Evolutionary conservation across 495 filamentous ascomycete species (phyloP).

Genomic region (Annulohypoxylon moriforme): DNA sequence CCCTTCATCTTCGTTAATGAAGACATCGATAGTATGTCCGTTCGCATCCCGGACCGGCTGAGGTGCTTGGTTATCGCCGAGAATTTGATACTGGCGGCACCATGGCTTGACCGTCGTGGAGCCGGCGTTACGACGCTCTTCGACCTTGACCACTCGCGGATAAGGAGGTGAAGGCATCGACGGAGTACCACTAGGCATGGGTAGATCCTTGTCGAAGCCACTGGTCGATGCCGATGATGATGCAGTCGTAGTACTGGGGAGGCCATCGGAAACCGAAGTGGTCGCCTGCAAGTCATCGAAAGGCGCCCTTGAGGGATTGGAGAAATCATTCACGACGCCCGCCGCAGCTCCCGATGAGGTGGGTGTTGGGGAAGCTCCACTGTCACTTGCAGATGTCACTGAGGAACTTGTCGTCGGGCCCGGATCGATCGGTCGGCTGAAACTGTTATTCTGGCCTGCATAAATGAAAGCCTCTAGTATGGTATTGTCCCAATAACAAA

Average conservation of each 20-base stretch:
- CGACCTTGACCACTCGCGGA: constrained; percentile 80
- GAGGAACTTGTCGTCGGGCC: constrained; percentile 34
- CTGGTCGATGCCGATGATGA: constrained; percentile 13
- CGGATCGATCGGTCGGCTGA: constrained; percentile 39
- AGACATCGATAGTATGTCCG: constrained; percentile 61
- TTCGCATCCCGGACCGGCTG: constrained; percentile 53
- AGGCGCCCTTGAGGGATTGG: constrained; percentile 18
- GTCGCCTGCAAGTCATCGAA: constrained; percentile 14
- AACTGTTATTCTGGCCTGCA: constrained; percentile 66
- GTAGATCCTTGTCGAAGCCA: constrained; percentile 22
- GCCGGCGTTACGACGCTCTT: constrained; percentile 73
- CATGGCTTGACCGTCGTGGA: constrained; percentile 58
- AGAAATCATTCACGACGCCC: constrained; percentile 20
- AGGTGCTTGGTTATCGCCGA: constrained; percentile 58
- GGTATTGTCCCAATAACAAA: constrained; percentile 88
- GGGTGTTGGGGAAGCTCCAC: background rate
- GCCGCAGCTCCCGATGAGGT: constrained; percentile 32
- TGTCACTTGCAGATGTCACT: constrained; percentile 1
- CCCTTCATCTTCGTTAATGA: constrained; percentile 67
- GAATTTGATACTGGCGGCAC: constrained; percentile 79
- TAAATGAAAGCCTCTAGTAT: constrained; percentile 86
- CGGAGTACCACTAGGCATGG: constrained; percentile 34
- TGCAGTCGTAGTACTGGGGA: constrained; percentile 5
- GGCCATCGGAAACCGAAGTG: background rate
- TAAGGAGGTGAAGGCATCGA: constrained; percentile 55